Evolutionary conservation across 495 filamentous ascomycete species (phyloP).

Genomic region (Cryomyces antarcticus): DNA sequence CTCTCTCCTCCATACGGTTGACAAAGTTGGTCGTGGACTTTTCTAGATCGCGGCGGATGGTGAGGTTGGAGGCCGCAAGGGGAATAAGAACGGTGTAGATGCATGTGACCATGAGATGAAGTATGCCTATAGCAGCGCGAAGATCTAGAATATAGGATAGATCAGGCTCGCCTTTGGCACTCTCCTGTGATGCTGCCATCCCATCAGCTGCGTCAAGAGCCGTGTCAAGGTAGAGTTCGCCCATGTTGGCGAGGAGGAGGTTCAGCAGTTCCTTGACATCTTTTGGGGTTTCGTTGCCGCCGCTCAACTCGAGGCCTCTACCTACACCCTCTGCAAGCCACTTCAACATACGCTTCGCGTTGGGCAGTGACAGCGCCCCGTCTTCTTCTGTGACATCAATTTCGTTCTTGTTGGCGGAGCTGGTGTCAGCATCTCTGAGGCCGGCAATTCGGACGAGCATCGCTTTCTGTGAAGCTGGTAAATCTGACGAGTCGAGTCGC

Average conservation of each 20-base stretch:
- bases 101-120: constrained; percentile 79
- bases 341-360: constrained; percentile 86
- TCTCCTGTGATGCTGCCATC: constrained; percentile 52
- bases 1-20: constrained; percentile 68
- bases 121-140: constrained; percentile 66
- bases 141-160: constrained; percentile 62
- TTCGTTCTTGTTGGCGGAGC: constrained; percentile 25
- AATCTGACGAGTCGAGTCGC: constrained; percentile 64
- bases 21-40: constrained; percentile 54
- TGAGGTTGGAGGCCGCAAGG: constrained; percentile 70
- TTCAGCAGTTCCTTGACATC: constrained; percentile 76
- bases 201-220: constrained; percentile 75
- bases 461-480: constrained; percentile 61
- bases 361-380: constrained; percentile 60
- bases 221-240: constrained; percentile 85
- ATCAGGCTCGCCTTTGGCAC: constrained; percentile 66
- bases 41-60: constrained; percentile 76
- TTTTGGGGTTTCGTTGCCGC: constrained; percentile 74
- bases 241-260: constrained; percentile 73
- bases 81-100: constrained; percentile 81
- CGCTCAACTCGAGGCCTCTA: constrained; percentile 73
- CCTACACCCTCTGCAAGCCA: constrained; percentile 95
- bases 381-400: constrained; percentile 83
- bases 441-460: constrained; percentile 75
- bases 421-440: constrained; percentile 31